Conservation (phyloP, 2,329 filamentous ascomycete species). For the Pseudonectria foliicola region DNA sequence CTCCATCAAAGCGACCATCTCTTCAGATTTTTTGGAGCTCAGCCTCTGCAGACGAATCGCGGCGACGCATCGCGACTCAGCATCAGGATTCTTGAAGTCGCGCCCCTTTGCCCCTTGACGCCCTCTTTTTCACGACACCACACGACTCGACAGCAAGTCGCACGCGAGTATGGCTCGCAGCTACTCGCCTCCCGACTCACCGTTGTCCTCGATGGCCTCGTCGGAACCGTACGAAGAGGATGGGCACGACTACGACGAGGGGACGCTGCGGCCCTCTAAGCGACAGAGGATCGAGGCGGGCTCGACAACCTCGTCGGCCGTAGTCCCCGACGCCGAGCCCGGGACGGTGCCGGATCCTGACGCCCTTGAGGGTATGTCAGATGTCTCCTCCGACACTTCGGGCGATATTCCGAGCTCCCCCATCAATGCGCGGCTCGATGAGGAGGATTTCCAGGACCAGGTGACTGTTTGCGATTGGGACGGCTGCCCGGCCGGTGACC, state of each 20-base stretch:
- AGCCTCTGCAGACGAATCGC: too few species aligned
- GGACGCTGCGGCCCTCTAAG: slow-evolving; percentile 37
- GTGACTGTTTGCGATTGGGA: slow-evolving; percentile 75
- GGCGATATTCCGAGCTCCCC: slow-evolving; percentile 73
- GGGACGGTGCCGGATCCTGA: slow-evolving; percentile 43
- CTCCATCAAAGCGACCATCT: too few species aligned
- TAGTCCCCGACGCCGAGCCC: slow-evolving; percentile 34
- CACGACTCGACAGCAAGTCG: slow-evolving; percentile 9
- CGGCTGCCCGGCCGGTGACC: slow-evolving; percentile 62
- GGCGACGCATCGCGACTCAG: too few species aligned
- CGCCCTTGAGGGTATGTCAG: slow-evolving; percentile 52
- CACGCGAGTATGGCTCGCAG: slow-evolving; percentile 29
- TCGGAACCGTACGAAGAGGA: slow-evolving; percentile 42
- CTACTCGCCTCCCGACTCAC: slow-evolving; percentile 37
- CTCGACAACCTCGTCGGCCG: slow-evolving; percentile 39
- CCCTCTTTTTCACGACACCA: too few species aligned
- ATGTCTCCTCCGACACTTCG: slow-evolving; percentile 85
- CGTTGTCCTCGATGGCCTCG: slow-evolving; percentile 40
- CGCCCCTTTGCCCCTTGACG: too few species aligned
- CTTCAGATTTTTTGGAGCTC: too few species aligned
- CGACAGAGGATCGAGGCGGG: slow-evolving; percentile 39
- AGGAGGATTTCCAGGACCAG: slow-evolving; percentile 70
- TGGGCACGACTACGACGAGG: slow-evolving; percentile 34
- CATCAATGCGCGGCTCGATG: slow-evolving; percentile 59
- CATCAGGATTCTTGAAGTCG: too few species aligned